These are phyloP conservation scores for Coelastrella sp. DNA, from an alignment of 139 green algal species.

Conservation along the genomic window DNA sequence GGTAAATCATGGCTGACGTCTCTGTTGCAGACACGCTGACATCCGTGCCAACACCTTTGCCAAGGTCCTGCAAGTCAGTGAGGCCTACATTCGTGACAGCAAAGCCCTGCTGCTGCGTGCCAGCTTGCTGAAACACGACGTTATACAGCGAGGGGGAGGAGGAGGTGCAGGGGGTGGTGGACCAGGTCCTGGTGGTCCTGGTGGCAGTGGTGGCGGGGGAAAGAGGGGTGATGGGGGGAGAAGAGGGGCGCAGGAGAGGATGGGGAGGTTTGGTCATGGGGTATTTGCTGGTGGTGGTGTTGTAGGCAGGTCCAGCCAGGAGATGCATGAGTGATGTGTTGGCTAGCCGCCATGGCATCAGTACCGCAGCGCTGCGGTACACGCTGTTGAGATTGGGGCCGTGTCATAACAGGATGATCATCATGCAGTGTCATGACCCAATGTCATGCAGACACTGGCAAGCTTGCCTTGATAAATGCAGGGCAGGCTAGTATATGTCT, in stretches of 20 bases:
- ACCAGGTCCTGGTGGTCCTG: neutral
- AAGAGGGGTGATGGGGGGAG: neutral
- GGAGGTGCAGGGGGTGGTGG: conserved; percentile 1
- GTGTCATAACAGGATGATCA: no score
- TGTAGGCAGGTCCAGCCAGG: neutral
- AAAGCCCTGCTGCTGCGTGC: conserved; percentile 82
- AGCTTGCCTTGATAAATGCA: no score
- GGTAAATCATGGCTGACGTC: neutral
- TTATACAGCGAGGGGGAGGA: conserved; percentile 69
- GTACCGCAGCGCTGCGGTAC: neutral
- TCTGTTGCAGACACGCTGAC: conserved; percentile 64
- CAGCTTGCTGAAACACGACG: conserved; percentile 83
- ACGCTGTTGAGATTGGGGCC: no score
- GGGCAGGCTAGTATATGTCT: no score
- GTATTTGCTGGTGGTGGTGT: neutral
- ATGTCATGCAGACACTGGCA: no score
- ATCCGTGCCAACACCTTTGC: conserved; percentile 78
- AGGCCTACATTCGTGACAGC: conserved; percentile 81
- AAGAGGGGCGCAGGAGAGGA: neutral
- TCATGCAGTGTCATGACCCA: no score
- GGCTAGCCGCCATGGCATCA: neutral
- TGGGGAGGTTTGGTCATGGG: neutral
- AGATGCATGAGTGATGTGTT: neutral
- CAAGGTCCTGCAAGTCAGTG: conserved; percentile 54
- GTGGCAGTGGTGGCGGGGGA: neutral